These are phyloP conservation scores for Musa itinerans DNA, from an alignment of 176 grass and related monocot species.

Conservation along the genomic window DNA sequence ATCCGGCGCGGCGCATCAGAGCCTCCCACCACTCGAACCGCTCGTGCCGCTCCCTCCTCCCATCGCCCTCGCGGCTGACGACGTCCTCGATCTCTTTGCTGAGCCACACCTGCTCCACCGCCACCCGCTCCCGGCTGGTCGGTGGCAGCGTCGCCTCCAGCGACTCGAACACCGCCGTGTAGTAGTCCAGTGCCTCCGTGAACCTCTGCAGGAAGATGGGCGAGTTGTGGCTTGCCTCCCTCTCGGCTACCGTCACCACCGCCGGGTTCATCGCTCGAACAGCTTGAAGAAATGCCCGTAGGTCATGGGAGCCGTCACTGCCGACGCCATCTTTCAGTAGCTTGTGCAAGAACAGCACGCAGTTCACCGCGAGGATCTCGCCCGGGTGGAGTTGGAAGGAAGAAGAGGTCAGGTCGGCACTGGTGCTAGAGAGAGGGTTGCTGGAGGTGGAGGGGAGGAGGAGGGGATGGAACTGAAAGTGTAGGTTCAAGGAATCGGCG, in stretches of 20 bases:
- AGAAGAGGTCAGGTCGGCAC: slow-evolving; percentile 30
- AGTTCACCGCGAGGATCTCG: slow-evolving; percentile 79
- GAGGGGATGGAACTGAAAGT: slow-evolving; percentile 80
- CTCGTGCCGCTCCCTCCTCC: slow-evolving; percentile 33
- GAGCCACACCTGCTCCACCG: slow-evolving; percentile 77
- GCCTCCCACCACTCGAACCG: slow-evolving; percentile 60
- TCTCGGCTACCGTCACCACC: slow-evolving; percentile 74
- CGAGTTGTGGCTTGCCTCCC: slow-evolving; percentile 32
- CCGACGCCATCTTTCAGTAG: slow-evolving; percentile 25
- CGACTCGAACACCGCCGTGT: slow-evolving; percentile 75
- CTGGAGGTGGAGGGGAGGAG: slow-evolving; percentile 28
- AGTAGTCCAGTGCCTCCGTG: slow-evolving; percentile 57
- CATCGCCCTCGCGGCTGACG: slow-evolving; percentile 22
- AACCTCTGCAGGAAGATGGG: slow-evolving; percentile 32
- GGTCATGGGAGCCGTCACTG: slow-evolving; percentile 21
- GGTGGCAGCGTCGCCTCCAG: slow-evolving; percentile 86
- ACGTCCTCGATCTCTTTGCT: slow-evolving; percentile 68
- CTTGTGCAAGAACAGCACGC: slow-evolving; percentile 72
- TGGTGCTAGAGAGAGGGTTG: background rate
- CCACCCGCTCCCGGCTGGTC: slow-evolving; percentile 57
- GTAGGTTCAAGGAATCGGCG: slow-evolving; percentile 67
- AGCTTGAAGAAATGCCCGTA: slow-evolving; percentile 41
- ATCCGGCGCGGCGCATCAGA: slow-evolving; percentile 39
- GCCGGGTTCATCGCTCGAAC: slow-evolving; percentile 58
- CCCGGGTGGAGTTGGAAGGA: slow-evolving; percentile 28